Base-by-base conservation (phyloP, 2,329 filamentous ascomycete species). In the Didymella glomerata region DNA sequence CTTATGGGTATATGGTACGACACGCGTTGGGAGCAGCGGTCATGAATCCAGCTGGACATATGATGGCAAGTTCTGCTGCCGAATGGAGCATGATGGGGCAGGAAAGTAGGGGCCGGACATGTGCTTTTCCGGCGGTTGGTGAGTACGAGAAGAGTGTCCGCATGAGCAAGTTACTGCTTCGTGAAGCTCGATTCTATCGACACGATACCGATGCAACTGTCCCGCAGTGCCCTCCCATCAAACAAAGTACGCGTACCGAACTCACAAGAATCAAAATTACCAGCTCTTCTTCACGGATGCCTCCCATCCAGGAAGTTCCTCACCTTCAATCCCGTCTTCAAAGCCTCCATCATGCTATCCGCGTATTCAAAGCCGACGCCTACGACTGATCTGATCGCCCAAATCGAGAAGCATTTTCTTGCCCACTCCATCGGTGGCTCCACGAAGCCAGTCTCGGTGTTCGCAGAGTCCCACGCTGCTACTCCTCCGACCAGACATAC, bases 341-440 rank as follows among this genome's bases (percentile, higher is more conserved):
- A 64, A 6, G 59, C 60, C 36, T 72, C 63, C 9, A 73, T 63
- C 4, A 67, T 62, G 5, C 58, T 63, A 22, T 56, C 62, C 13
- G 66, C 65, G 22, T 70, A 52, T 18, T 71, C 68, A 18, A 72
- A 71, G 4, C 65, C 62, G 7, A 59, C 50, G 1, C 59, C 51
- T 1, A 73, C 58, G 8, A 65, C 61, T 4, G 66, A 57, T 30
- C 62, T 68, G 1, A 75, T 56, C 11, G 73, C 62, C 53, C 66
- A 68, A 1, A 76, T 54, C 16, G 72, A 69, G 55, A 76, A 75
- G 48, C 60, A 71, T 42, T 76, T 76, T 20, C 69, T 63, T 7
- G 57, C 57, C 70, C 71, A 74, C 1, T 61, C 62, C n/a, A 56
- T 30, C 22, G 58, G 36, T 1, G 54, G 50, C 3, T 36, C 61